Evolutionary conservation across 2,329 filamentous ascomycete genomes (phyloP), one percentile per base, ranked within the genome.

Genomic region (Metarhizium rileyi): DNA sequence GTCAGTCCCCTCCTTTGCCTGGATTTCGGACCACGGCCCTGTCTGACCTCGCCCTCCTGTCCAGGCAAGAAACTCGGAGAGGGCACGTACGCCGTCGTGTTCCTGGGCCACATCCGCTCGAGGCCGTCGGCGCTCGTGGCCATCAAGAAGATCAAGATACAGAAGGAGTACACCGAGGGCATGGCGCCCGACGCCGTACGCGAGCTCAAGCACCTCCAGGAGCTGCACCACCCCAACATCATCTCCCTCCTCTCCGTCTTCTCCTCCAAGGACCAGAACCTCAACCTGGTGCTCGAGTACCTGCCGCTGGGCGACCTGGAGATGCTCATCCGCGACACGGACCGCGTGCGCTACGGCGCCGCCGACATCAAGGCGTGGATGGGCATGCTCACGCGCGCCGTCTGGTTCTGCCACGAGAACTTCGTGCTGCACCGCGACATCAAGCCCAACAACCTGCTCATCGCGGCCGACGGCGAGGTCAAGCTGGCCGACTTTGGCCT

Each of bases 301-400:
- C 77, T 97, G 4, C 90, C 91, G 0, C 80, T 88, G n/a, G 91
- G 93, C 56, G 93, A 98, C 68, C 78, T 98, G 26, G 89, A 97
- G 68, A 89, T 90, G 77, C 80, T 98, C 52, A 95, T 95, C 66
- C 87, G 88, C 65, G 90, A 97, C 68, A 82, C 79, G 27, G 78
- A 84, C 43, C 73, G 74, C 48, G 84, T 96, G 44, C 81, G 83
- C 49, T 97, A 97, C 66, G 87, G 87, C 53, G 80, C 82, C 10
- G 86, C 87, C 18, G 93, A 98, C 66, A 90, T 97, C 67, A 98
- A 98, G 67, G 86, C 90, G 16, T 98, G 93, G 93, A 95, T 96
- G 84, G 87, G 87, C 55, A 97, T 97, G 93, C 78, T 97, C n/a
- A 80, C 80, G 26, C 83, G 91, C 40, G 93, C 87, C 25, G 82